Evolutionary conservation across 2,329 filamentous ascomycete genomes (phyloP).

Genomic region (Colletotrichum sp.): DNA sequence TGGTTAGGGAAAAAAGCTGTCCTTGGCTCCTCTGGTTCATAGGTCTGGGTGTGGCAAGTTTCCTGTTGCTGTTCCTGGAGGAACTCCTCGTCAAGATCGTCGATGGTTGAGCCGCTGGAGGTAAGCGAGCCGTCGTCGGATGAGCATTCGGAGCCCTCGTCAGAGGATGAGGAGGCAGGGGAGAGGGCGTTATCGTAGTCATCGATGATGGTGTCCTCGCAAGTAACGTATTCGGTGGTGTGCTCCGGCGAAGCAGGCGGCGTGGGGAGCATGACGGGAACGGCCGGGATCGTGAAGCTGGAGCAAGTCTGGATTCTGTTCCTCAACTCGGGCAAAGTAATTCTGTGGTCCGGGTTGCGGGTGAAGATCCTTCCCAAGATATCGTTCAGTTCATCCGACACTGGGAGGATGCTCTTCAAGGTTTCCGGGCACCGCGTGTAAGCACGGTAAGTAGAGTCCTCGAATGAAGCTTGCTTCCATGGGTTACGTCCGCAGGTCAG

Average conservation of each 20-base stretch:
- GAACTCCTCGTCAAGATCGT: constrained; percentile 56
- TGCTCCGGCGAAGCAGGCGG: constrained; percentile 48
- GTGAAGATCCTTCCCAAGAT: constrained; percentile 91
- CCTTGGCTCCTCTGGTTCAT: constrained; percentile 51
- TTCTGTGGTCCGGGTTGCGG: constrained; percentile 80
- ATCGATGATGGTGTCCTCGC: constrained; percentile 49
- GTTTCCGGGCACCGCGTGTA: constrained; percentile 87
- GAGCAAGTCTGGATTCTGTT: constrained; percentile 78
- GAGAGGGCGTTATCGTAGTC: constrained; percentile 53
- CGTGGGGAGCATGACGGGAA: constrained; percentile 37
- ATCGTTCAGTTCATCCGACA: constrained; percentile 87
- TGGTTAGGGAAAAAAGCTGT: constrained; percentile 45
- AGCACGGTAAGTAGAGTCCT: constrained; percentile 94
- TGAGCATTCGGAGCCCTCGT: constrained; percentile 44
- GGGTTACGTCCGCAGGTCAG: constrained; percentile 97
- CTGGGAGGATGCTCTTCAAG: constrained; percentile 87
- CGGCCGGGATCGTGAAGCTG: constrained; percentile 66
- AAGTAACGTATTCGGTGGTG: constrained; percentile 50
- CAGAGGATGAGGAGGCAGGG: constrained; percentile 46
- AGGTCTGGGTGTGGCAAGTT: constrained; percentile 48
- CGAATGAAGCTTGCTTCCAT: constrained; percentile 94
- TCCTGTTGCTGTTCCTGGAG: constrained; percentile 49
- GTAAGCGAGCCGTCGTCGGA: constrained; percentile 62
- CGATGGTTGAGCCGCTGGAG: constrained; percentile 58
- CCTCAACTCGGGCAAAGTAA: constrained; percentile 81